These are phyloP conservation scores for Rhodamnia rubescens DNA, from an alignment of 345 rosid species.

Conservation along the genomic window DNA sequence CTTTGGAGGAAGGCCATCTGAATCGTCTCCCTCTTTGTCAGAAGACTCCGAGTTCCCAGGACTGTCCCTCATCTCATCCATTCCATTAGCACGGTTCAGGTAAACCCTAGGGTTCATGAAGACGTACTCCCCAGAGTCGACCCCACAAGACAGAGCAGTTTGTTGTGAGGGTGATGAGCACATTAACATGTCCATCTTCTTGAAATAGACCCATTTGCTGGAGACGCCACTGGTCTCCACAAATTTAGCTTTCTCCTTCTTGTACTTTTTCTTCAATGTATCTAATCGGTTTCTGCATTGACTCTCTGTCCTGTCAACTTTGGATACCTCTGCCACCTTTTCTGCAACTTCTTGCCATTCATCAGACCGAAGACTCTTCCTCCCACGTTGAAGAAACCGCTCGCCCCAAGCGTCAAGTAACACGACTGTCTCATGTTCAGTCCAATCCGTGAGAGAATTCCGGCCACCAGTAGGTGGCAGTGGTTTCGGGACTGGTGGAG, in stretches of 20 bases:
- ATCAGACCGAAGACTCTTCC: slow-evolving; percentile 84
- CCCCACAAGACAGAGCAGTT: slow-evolving; percentile 74
- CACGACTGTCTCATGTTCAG: slow-evolving; percentile 77
- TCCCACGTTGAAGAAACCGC: slow-evolving; percentile 66
- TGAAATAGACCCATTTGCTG: slow-evolving; percentile 82
- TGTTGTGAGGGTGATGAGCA: slow-evolving; percentile 51
- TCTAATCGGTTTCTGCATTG: slow-evolving; percentile 88
- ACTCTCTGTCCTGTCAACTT: slow-evolving; percentile 64
- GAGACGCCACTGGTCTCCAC: slow-evolving; percentile 26
- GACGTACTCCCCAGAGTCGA: slow-evolving; percentile 83
- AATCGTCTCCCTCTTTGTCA: slow-evolving; percentile 45
- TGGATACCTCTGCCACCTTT: slow-evolving; percentile 74
- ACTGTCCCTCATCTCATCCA: slow-evolving; percentile 89
- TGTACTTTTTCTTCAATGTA: slow-evolving; percentile 86
- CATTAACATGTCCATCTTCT: slow-evolving; percentile 77
- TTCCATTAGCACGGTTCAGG: slow-evolving; percentile 59
- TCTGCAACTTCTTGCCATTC: slow-evolving; percentile 97
- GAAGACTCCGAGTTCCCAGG: slow-evolving; percentile 63
- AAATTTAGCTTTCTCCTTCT: slow-evolving; percentile 61
- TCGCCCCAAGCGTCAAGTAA: slow-evolving; percentile 92
- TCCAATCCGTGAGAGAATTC: slow-evolving; percentile 72
- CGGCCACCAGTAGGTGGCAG: slow-evolving; percentile 48
- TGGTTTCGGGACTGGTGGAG: slow-evolving; percentile 19
- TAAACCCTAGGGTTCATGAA: slow-evolving; percentile 57
- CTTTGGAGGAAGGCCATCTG: slow-evolving; percentile 69